Evolutionary conservation across 805 yeast genomes (phyloP).

Genomic region (Starmerella scarabaei): DNA sequence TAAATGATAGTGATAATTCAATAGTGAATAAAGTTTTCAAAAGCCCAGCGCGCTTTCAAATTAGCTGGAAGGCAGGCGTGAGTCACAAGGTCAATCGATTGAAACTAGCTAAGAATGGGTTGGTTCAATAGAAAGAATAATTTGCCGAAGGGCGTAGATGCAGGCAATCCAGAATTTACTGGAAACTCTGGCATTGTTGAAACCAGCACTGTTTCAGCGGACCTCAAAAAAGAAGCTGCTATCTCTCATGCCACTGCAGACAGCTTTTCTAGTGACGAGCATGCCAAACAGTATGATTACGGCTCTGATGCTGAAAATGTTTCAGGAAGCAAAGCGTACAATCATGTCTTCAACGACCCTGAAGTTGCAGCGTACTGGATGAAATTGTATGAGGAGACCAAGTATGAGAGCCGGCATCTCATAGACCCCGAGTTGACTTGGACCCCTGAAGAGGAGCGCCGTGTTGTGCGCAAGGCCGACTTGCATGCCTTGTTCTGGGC

Average conservation of each 20-base stretch:
- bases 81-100: no score
- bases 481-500: constrained; percentile 45
- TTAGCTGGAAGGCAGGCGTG: no score
- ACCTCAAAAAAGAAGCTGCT: neutral
- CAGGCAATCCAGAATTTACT: no score
- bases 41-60: no score
- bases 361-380: constrained; percentile 35
- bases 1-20: no score
- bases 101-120: no score
- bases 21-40: no score
- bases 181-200: no score
- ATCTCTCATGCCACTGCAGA: neutral
- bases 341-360: constrained; percentile 35
- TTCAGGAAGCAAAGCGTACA: constrained; percentile 3
- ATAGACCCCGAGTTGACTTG: constrained; percentile 50
- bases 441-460: constrained; percentile 40
- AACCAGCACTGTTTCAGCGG: no score
- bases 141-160: no score
- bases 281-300: no score
- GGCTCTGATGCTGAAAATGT: constrained; percentile 1
- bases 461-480: constrained; percentile 40
- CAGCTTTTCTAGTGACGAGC: neutral
- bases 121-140: no score
- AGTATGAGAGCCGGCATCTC: constrained; percentile 42
- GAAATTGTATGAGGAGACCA: constrained; percentile 34